A percentile compares a stretch with the other conserved stretches of the same genome.
phyloP scores from a whole-genome alignment of 495 filamentous ascomycete species.

The Podospora fimiseda region DNA sequence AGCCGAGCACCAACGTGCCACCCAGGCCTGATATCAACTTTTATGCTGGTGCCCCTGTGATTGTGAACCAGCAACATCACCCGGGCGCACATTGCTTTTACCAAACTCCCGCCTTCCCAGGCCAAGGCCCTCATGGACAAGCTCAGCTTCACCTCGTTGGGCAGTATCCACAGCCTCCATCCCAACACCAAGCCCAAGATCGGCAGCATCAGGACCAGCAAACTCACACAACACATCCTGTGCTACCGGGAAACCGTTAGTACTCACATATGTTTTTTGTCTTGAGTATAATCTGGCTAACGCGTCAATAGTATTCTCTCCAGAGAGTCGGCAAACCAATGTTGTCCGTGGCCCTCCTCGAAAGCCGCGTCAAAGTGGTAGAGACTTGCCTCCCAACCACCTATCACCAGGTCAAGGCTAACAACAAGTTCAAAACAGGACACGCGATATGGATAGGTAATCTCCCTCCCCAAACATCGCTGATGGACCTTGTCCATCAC shows the following conservation, averaged over 20 bases:
- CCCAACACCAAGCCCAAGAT: slow-evolving; percentile 8
- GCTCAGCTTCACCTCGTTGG: slow-evolving; percentile 23
- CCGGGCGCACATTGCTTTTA: slow-evolving; percentile 36
- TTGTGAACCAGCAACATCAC: slow-evolving; percentile 32
- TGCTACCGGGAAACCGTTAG: slow-evolving; percentile 12
- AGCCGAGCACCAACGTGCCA: slow-evolving; percentile 21
- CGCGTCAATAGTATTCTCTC: slow-evolving; percentile 22
- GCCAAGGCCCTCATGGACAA: slow-evolving; percentile 21
- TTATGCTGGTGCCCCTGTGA: slow-evolving; percentile 30
- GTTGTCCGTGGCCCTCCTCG: slow-evolving; percentile 79
- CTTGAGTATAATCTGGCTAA: neutral
- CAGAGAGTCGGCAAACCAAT: slow-evolving; percentile 30
- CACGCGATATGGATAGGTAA: slow-evolving; percentile 98
- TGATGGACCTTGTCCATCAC: slow-evolving; percentile 81
- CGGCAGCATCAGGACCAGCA: slow-evolving; percentile 9
- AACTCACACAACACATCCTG: neutral
- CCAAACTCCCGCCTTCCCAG: slow-evolving; percentile 22
- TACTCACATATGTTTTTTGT: neutral
- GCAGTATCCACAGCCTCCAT: slow-evolving; percentile 22
- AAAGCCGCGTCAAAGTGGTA: slow-evolving; percentile 75
- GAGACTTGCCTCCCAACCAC: slow-evolving; percentile 7
- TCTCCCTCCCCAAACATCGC: slow-evolving; percentile 70
- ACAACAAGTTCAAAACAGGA: slow-evolving; percentile 41
- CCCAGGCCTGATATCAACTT: slow-evolving; percentile 31
- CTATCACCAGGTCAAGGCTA: slow-evolving; percentile 4